phyloP scores from a whole-genome alignment of 2,329 filamentous ascomycete species.

The Metarhizium robertsii region DNA sequence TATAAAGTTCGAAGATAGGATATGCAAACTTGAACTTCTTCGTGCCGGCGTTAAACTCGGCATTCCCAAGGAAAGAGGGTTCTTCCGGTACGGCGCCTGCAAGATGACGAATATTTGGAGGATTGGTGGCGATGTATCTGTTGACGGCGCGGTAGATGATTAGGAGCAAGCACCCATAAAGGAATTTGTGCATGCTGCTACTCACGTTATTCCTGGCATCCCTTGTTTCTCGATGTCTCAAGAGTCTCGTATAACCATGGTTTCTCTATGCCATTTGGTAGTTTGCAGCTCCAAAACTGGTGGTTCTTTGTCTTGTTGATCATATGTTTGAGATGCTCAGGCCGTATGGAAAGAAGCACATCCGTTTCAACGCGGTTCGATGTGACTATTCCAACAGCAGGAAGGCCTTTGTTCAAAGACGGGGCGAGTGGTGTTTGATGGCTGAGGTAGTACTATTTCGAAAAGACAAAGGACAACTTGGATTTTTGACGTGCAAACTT shows the following conservation, averaged over 20 bases:
- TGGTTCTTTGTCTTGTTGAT: background rate
- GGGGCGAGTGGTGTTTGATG: too few relatives aligned
- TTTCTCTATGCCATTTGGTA: background rate
- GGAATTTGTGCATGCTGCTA: background rate
- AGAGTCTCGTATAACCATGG: background rate
- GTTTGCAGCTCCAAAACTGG: background rate
- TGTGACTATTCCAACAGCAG: too few relatives aligned
- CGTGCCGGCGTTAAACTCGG: background rate
- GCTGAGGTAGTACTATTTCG: too few relatives aligned
- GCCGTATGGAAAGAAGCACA: background rate
- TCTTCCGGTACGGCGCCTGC: background rate
- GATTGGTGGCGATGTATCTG: background rate
- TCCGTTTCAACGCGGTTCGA: background rate
- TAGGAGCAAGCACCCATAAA: background rate
- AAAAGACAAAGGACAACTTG: too few relatives aligned
- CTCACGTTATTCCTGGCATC: background rate
- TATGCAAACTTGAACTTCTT: background rate
- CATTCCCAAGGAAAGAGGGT: background rate
- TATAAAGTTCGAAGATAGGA: background rate
- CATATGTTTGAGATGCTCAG: background rate
- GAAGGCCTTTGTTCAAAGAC: too few relatives aligned
- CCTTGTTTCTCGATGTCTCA: background rate
- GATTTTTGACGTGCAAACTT: too few relatives aligned
- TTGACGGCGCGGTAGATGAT: background rate
- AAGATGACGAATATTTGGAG: background rate